phyloP scores from a whole-genome alignment of 2,329 filamentous ascomycete species.

The Colletotrichum agaves region DNA sequence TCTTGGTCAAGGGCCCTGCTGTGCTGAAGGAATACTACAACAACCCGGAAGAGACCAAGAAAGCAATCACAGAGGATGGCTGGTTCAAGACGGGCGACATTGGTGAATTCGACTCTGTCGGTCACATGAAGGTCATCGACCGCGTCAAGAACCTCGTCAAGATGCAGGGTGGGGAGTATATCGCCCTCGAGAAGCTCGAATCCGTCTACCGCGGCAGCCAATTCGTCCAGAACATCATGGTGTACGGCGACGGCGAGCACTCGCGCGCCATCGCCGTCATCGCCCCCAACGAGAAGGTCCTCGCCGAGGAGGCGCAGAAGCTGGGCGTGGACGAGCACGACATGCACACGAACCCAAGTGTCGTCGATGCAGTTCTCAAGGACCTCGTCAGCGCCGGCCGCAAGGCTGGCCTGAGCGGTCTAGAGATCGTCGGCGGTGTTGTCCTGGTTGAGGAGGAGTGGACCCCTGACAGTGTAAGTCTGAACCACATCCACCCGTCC shows the following conservation, averaged over 20 bases:
- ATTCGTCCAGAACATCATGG: constrained; percentile 87
- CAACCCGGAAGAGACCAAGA: constrained; percentile 85
- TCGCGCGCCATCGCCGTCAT: constrained; percentile 86
- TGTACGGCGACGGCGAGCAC: constrained; percentile 81
- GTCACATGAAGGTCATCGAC: constrained; percentile 89
- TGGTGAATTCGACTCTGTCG: constrained; percentile 84
- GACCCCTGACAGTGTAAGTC: constrained; percentile 84
- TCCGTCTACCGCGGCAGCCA: constrained; percentile 84
- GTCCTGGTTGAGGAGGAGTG: constrained; percentile 88
- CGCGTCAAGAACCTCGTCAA: constrained; percentile 99
- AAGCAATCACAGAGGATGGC: constrained; percentile 81
- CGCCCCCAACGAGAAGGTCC: constrained; percentile 71
- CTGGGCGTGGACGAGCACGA: constrained; percentile 73
- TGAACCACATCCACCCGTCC: too few species aligned
- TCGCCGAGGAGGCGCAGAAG: constrained; percentile 68
- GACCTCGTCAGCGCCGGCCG: constrained; percentile 74
- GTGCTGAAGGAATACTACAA: constrained; percentile 85
- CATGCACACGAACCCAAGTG: constrained; percentile 74
- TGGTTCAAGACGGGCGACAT: constrained; percentile 99
- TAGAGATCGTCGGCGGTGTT: constrained; percentile 81
- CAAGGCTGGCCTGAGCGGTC: constrained; percentile 72
- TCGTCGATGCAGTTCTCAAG: constrained; percentile 71
- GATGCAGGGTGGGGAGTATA: constrained; percentile 94
- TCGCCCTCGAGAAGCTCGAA: constrained; percentile 95
- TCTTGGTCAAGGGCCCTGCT: constrained; percentile 83